Conservation (phyloP, 352 stramenopile species). For the Pythium sukuiense region DNA sequence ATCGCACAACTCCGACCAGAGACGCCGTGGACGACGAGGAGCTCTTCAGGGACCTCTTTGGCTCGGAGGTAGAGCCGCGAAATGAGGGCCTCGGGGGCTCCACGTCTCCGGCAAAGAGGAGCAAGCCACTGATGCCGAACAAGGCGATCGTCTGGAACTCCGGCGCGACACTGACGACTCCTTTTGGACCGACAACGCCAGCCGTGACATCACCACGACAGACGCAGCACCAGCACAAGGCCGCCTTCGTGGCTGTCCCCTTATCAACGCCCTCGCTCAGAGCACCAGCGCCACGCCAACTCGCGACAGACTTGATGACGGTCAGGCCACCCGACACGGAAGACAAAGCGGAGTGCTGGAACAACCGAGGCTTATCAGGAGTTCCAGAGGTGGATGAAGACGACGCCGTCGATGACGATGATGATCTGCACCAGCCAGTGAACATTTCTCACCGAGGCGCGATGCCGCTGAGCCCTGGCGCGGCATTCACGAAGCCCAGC, state of each 20-base stretch:
- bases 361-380: slow-evolving; percentile 12
- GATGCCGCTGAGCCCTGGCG: background rate
- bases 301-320: slow-evolving; percentile 51
- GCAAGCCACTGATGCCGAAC: slow-evolving; percentile 8
- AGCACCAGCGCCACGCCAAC: slow-evolving; percentile 38
- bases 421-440: background rate
- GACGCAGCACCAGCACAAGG: background rate
- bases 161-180: slow-evolving; percentile 18
- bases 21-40: slow-evolving; percentile 50
- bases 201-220: slow-evolving; percentile 9
- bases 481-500: slow-evolving; percentile 1
- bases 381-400: slow-evolving; percentile 30
- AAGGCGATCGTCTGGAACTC: slow-evolving; percentile 23
- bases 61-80: slow-evolving; percentile 31
- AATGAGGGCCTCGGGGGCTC: background rate
- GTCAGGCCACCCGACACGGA: slow-evolving; percentile 21
- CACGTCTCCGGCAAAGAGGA: background rate
- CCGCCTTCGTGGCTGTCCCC: background rate
- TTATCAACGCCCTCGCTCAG: slow-evolving; percentile 21
- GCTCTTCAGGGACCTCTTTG: slow-evolving; percentile 67
- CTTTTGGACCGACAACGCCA: slow-evolving; percentile 7
- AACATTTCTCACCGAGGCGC: background rate
- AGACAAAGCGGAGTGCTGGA: slow-evolving; percentile 18
- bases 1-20: slow-evolving; percentile 31
- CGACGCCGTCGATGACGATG: slow-evolving; percentile 25